These are phyloP conservation scores for Acidiella bohemica DNA, from an alignment of 495 filamentous ascomycete species.

Conservation along the genomic window DNA sequence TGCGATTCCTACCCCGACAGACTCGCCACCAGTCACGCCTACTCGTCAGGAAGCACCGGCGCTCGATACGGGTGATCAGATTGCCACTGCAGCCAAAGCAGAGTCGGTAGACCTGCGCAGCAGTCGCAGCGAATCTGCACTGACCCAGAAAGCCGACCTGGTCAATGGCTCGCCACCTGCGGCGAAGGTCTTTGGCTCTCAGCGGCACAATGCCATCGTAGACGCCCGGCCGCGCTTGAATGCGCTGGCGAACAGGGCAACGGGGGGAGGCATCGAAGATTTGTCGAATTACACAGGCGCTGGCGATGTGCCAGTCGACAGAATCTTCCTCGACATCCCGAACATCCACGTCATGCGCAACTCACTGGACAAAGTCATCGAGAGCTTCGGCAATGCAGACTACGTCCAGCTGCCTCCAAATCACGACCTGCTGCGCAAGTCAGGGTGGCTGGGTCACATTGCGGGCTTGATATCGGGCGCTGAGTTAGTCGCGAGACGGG, in stretches of 20 bases:
- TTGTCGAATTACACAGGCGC: slow-evolving; percentile 95
- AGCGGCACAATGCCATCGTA: slow-evolving; percentile 89
- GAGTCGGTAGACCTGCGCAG: slow-evolving; percentile 5
- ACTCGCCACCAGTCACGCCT: slow-evolving; percentile 14
- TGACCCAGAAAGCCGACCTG: slow-evolving; percentile 47
- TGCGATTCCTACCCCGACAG: slow-evolving; percentile 3
- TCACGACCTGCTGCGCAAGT: slow-evolving; percentile 65
- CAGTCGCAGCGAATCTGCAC: slow-evolving; percentile 30
- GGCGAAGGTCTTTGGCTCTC: slow-evolving; percentile 72
- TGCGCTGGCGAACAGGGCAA: slow-evolving; percentile 87
- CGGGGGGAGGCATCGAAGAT: slow-evolving; percentile 88
- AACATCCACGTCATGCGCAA: slow-evolving; percentile 99
- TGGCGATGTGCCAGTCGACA: slow-evolving; percentile 36
- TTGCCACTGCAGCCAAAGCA: slow-evolving; percentile 1
- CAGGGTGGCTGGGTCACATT: slow-evolving; percentile 89
- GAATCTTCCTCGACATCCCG: slow-evolving; percentile 92
- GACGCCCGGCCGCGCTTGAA: slow-evolving; percentile 94
- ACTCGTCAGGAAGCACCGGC: slow-evolving; percentile 7
- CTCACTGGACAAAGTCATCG: slow-evolving; percentile 76
- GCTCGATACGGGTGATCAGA: neutral
- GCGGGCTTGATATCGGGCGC: slow-evolving; percentile 70
- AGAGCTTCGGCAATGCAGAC: slow-evolving; percentile 85
- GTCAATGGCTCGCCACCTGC: too few species aligned
- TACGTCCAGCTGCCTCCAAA: slow-evolving; percentile 73
- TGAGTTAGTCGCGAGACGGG: slow-evolving; percentile 68